phyloP scores from a whole-genome alignment of 768 basidiomycete species.

The Boletus fagicola region DNA sequence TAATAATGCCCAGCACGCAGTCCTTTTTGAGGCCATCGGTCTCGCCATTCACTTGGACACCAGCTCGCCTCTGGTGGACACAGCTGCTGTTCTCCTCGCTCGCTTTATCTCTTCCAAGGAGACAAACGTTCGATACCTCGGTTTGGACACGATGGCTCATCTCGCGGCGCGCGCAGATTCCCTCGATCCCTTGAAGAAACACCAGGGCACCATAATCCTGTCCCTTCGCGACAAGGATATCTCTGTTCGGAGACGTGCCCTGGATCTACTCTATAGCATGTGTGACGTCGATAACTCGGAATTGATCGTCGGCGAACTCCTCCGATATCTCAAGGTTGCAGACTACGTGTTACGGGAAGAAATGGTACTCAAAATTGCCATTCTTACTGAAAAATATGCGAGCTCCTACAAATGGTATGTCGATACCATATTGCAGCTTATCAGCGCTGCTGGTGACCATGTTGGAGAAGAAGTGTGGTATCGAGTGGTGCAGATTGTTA shows the following conservation, averaged over 20 bases:
- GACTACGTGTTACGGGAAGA: conserved; percentile 97
- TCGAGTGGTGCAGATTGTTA: conserved; percentile 96
- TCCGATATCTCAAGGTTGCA: conserved; percentile 92
- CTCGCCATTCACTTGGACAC: conserved; percentile 95
- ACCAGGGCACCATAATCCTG: conserved; percentile 93
- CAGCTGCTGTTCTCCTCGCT: conserved; percentile 87
- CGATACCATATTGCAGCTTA: conserved; percentile 93
- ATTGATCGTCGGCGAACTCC: conserved; percentile 90
- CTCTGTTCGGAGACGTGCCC: conserved; percentile 87
- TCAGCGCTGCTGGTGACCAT: conserved; percentile 96
- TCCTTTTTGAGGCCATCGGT: conserved; percentile 97
- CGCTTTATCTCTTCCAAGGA: conserved; percentile 97
- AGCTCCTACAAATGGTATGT: conserved; percentile 99
- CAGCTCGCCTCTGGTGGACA: conserved; percentile 82
- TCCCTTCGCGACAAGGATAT: conserved; percentile 97
- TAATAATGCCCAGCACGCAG: conserved; percentile 96
- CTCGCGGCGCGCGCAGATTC: conserved; percentile 92
- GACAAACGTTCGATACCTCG: conserved; percentile 97
- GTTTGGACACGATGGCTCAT: conserved; percentile 97
- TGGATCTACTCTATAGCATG: conserved; percentile 98
- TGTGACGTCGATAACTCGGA: conserved; percentile 98
- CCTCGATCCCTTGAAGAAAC: conserved; percentile 88
- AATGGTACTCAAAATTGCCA: conserved; percentile 98
- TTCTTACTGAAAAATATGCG: conserved; percentile 98
- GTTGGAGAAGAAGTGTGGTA: conserved; percentile 99